phyloP scores from a whole-genome alignment of 306 rosid genomes.

The Prunus padus region DNA sequence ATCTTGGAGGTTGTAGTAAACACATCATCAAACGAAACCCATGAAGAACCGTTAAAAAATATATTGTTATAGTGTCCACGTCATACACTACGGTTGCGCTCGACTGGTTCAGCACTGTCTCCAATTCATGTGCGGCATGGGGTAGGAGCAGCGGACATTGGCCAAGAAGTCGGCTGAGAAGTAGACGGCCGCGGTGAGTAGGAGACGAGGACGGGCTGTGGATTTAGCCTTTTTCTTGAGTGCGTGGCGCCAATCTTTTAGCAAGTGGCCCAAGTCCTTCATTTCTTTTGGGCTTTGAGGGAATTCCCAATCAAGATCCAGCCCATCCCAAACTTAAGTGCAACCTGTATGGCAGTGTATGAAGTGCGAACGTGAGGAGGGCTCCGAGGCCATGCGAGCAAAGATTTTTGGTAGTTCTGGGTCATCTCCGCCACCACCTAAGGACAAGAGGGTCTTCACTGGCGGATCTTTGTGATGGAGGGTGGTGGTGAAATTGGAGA shows the following conservation, averaged over 20 bases:
- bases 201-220: constrained; percentile 31
- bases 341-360: constrained; percentile 47
- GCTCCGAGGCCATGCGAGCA: constrained; percentile 39
- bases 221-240: constrained; percentile 27
- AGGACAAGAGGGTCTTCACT: constrained; percentile 45
- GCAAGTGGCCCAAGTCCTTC: constrained; percentile 37
- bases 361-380: constrained; percentile 50
- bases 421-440: constrained; percentile 47
- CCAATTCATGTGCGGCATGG: constrained; percentile 38
- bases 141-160: constrained; percentile 30
- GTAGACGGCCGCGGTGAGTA: constrained; percentile 72
- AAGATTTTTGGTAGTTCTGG: constrained; percentile 13
- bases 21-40: constrained; percentile 62
- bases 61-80: constrained; percentile 30
- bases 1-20: constrained; percentile 34
- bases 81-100: constrained; percentile 33
- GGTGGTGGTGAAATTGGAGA: constrained; percentile 44
- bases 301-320: constrained; percentile 77
- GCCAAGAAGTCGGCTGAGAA: constrained; percentile 40
- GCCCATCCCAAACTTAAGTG: constrained; percentile 55
- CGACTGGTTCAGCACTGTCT: constrained; percentile 1
- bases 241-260: constrained; percentile 38
- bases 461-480: constrained; percentile 32
- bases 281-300: constrained; percentile 47
- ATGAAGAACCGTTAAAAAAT: constrained; percentile 30